phyloP scores from a whole-genome alignment of 2,329 filamentous ascomycete species.

The Exophiala aquamarina region DNA sequence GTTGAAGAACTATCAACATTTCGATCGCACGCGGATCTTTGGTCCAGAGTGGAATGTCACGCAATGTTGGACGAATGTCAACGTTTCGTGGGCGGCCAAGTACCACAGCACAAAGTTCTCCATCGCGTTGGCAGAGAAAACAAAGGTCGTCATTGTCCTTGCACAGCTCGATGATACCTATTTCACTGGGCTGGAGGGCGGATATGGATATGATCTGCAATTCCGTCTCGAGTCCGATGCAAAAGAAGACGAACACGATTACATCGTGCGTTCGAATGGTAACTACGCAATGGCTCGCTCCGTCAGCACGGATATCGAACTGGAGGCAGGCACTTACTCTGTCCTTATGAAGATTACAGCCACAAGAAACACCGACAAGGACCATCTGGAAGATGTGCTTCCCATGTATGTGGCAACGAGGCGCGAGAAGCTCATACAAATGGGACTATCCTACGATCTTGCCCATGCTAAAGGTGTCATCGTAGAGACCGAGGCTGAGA shows the following conservation, averaged over 20 bases:
- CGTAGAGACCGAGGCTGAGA: constrained; percentile 35
- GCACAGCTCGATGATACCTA: constrained; percentile 63
- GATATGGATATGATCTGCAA: constrained; percentile 58
- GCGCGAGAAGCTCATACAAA: constrained; percentile 68
- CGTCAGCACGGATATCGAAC: constrained; percentile 72
- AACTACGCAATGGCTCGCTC: constrained; percentile 68
- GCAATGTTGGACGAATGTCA: constrained; percentile 61
- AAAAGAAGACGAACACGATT: constrained; percentile 59
- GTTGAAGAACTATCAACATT: constrained; percentile 58
- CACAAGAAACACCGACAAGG: constrained; percentile 50
- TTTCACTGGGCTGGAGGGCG: constrained; percentile 56
- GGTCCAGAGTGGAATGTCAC: constrained; percentile 60
- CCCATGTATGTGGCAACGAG: constrained; percentile 60
- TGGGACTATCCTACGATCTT: constrained; percentile 47
- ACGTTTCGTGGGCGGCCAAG: constrained; percentile 59
- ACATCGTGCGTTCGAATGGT: constrained; percentile 57
- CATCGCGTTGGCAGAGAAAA: constrained; percentile 51
- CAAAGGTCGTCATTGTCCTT: constrained; percentile 59
- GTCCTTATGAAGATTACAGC: constrained; percentile 75
- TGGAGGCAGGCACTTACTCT: constrained; percentile 73
- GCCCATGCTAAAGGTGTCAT: constrained; percentile 45
- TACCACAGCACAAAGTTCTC: constrained; percentile 62
- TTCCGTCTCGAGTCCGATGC: constrained; percentile 53
- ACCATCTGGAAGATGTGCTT: constrained; percentile 58
- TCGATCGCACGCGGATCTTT: constrained; percentile 62